Conservation (phyloP, 1,284 basidiomycete genomes). For the Cronartium quercuum region DNA sequence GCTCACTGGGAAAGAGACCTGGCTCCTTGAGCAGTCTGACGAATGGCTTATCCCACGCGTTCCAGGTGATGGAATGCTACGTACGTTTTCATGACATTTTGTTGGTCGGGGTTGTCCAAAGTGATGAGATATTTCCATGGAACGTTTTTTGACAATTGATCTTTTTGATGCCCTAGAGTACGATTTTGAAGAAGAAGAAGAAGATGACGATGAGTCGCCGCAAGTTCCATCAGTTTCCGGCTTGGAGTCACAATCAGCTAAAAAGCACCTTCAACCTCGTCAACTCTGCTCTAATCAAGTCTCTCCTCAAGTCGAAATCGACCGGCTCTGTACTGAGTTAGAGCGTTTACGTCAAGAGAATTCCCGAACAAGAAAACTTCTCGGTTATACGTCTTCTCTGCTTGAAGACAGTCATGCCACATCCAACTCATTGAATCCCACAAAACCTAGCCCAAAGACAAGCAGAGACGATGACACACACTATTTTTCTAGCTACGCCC, state of each 20-base stretch:
- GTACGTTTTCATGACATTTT: background rate
- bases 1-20: background rate
- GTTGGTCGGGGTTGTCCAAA: background rate
- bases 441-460: background rate
- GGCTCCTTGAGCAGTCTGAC: constrained; percentile 4
- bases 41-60: constrained; percentile 25
- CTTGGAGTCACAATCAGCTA: background rate
- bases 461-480: background rate
- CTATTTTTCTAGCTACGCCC: background rate
- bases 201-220: background rate
- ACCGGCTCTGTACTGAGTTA: background rate
- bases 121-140: no score
- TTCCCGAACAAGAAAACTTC: background rate
- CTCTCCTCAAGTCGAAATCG: background rate
- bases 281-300: background rate
- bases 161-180: background rate
- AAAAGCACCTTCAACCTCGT: background rate
- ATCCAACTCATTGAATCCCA: background rate
- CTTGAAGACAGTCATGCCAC: background rate
- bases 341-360: background rate
- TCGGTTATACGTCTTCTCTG: background rate
- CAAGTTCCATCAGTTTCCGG: background rate
- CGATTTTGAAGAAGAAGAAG: background rate
- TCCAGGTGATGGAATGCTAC: constrained; percentile 20
- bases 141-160: background rate